Evolutionary conservation across 1,139 yeast genomes (phyloP).

Genomic region (Arxiozyma telluris): DNA sequence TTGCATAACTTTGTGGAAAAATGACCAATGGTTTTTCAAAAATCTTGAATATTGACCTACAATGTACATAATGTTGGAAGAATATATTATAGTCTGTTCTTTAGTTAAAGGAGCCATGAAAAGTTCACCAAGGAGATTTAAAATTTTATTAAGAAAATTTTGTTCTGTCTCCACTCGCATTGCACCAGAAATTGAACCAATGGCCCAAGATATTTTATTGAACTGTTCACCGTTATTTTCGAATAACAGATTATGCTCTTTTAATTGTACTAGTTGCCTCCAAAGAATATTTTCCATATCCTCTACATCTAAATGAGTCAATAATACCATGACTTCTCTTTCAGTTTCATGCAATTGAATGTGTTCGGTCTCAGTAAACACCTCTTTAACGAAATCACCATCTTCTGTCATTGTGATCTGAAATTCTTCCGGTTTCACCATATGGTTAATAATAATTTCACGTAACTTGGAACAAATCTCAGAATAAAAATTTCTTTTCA

Average conservation of each 20-base stretch:
- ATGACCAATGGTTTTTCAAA: conserved; percentile 94
- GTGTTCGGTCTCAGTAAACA: conserved; percentile 90
- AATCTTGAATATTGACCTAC: conserved; percentile 98
- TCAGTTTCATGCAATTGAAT: conserved; percentile 86
- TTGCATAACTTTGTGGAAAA: conserved; percentile 85
- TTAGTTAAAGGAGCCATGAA: conserved; percentile 92
- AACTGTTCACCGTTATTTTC: conserved; percentile 98
- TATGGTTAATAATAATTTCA: conserved; percentile 80
- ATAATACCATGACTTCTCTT: conserved; percentile 87
- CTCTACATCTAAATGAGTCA: conserved; percentile 87
- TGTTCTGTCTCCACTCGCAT: conserved; percentile 97
- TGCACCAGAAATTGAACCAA: conserved; percentile 95
- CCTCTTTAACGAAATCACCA: conserved; percentile 94
- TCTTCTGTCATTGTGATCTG: conserved; percentile 92
- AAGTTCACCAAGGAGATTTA: conserved; percentile 63
- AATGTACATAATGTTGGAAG: conserved; percentile 95
- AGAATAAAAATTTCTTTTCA: conserved; percentile 75
- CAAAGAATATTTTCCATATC: conserved; percentile 90
- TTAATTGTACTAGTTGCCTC: conserved; percentile 52
- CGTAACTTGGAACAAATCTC: conserved; percentile 68
- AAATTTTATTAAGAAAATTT: conserved; percentile 44
- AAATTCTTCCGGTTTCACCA: conserved; percentile 97
- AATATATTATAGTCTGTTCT: conserved; percentile 94
- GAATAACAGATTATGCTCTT: conserved; percentile 19
- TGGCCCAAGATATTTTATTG: conserved; percentile 97